Percentiles rank a stretch among this genome's conserved stretches.
phyloP scores from a whole-genome alignment of 371 early-diverging fungal genomes.

The Parasitella parasitica region DNA sequence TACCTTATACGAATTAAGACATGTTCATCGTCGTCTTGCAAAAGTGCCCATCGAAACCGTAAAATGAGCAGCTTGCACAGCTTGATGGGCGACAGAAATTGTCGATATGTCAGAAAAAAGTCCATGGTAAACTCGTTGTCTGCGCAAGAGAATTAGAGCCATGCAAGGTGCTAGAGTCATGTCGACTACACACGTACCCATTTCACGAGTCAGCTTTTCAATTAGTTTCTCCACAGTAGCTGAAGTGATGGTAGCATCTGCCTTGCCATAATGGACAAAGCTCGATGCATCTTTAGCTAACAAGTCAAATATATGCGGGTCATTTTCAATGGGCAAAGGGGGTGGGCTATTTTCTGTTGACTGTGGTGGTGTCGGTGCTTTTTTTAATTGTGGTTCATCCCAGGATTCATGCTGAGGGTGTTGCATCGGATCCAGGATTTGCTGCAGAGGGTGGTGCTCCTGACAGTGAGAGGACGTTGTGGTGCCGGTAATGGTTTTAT shows the following conservation, averaged over 20 bases:
- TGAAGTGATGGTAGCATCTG: constrained; percentile 40
- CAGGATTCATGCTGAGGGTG: background rate
- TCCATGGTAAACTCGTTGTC: constrained; percentile 47
- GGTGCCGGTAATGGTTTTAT: background rate
- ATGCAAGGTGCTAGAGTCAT: too few relatives aligned
- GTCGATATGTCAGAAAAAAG: constrained; percentile 52
- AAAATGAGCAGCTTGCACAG: constrained; percentile 48
- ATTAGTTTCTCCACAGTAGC: constrained; percentile 60
- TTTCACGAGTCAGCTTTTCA: constrained; percentile 59
- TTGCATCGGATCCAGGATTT: background rate
- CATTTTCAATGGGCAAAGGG: constrained; percentile 43
- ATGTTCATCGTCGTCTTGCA: constrained; percentile 41
- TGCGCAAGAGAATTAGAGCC: constrained; percentile 5
- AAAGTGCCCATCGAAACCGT: constrained; percentile 52
- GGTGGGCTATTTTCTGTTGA: constrained; percentile 2
- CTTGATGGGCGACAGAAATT: constrained; percentile 44
- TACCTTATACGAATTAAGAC: constrained; percentile 50
- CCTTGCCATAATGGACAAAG: constrained; percentile 43
- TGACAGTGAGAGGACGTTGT: background rate
- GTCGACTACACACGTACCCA: constrained; percentile 47
- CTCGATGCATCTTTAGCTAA: constrained; percentile 19
- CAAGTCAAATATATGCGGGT: constrained; percentile 47
- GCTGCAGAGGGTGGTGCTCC: background rate
- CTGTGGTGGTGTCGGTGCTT: background rate
- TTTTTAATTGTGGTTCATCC: background rate